Evolutionary conservation across 1,284 basidiomycete genomes (phyloP).

Genomic region (Malassezia restricta): DNA sequence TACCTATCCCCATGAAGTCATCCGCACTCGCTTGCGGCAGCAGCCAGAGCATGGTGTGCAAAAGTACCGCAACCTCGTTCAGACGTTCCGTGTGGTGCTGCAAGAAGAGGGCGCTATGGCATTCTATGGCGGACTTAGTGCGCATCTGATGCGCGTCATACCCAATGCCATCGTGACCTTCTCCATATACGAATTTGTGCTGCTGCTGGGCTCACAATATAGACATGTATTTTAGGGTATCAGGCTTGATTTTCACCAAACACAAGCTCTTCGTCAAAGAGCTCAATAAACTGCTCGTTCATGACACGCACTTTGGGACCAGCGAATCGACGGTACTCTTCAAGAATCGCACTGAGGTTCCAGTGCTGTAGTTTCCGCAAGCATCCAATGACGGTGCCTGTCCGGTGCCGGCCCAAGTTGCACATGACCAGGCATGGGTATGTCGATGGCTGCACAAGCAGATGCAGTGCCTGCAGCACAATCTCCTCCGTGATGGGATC

Average conservation of each 20-base stretch:
- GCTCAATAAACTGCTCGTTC: slow-evolving; percentile 53
- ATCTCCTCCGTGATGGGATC: slow-evolving; percentile 50
- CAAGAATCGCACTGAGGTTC: slow-evolving; percentile 50
- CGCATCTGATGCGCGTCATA: slow-evolving; percentile 79
- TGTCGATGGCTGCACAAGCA: slow-evolving; percentile 49
- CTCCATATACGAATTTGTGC: slow-evolving; percentile 49
- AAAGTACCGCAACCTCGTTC: slow-evolving; percentile 74
- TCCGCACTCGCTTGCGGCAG: slow-evolving; percentile 83
- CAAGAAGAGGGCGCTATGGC: slow-evolving; percentile 76
- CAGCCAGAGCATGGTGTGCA: slow-evolving; percentile 52
- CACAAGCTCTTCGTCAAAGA: slow-evolving; percentile 52
- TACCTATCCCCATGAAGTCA: slow-evolving; percentile 44
- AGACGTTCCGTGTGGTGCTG: slow-evolving; percentile 73
- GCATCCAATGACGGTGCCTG: slow-evolving; percentile 51
- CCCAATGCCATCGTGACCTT: slow-evolving; percentile 90
- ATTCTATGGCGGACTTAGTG: slow-evolving; percentile 82
- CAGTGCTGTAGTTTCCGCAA: slow-evolving; percentile 49
- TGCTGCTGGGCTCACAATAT: slow-evolving; percentile 23
- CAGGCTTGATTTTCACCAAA: slow-evolving; percentile 49
- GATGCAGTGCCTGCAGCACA: slow-evolving; percentile 50
- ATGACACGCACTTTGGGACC: slow-evolving; percentile 51
- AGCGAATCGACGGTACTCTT: slow-evolving; percentile 51
- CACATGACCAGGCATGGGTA: slow-evolving; percentile 52
- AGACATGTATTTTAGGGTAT: slow-evolving; percentile 12
- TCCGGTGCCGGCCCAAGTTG: slow-evolving; percentile 51